Evolutionary conservation across 1,139 yeast genomes (phyloP).

Genomic region (Blastobotrys arbuscula): DNA sequence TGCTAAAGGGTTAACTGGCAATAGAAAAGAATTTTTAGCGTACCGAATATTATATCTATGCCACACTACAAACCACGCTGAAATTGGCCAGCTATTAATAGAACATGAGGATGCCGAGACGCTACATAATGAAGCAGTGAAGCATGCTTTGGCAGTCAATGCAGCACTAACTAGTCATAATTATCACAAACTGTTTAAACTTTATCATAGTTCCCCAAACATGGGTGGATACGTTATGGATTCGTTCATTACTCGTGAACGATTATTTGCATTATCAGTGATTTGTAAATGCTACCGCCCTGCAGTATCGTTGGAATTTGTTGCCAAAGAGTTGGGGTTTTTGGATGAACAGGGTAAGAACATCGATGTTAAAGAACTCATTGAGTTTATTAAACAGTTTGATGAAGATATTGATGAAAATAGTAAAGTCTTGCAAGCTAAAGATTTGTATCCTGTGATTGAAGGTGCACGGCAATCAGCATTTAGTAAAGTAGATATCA

Average conservation of each 20-base stretch:
- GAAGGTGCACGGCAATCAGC: constrained; percentile 42
- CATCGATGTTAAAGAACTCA: constrained; percentile 5
- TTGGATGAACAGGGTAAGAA: constrained; percentile 27
- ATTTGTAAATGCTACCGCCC: constrained; percentile 60
- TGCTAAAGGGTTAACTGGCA: constrained; percentile 37
- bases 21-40: constrained; percentile 59
- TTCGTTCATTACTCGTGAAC: constrained; percentile 48
- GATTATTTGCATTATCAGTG: constrained; percentile 53
- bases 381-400: constrained; percentile 9
- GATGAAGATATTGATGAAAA: constrained; percentile 9
- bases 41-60: constrained; percentile 74
- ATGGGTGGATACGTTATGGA: constrained; percentile 43
- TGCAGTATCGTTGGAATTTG: constrained; percentile 40
- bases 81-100: constrained; percentile 28
- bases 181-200: constrained; percentile 48
- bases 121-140: constrained; percentile 32
- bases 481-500: constrained; percentile 73
- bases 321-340: constrained; percentile 48
- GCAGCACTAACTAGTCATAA: constrained; percentile 43
- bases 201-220: constrained; percentile 40
- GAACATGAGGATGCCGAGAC: constrained; percentile 22
- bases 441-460: constrained; percentile 44
- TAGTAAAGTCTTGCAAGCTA: constrained; percentile 27
- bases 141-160: constrained; percentile 43
- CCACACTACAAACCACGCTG: constrained; percentile 58